Evolutionary conservation across 192 early-diverging fungal genomes (phyloP).

Genomic region (Podila epigama): DNA sequence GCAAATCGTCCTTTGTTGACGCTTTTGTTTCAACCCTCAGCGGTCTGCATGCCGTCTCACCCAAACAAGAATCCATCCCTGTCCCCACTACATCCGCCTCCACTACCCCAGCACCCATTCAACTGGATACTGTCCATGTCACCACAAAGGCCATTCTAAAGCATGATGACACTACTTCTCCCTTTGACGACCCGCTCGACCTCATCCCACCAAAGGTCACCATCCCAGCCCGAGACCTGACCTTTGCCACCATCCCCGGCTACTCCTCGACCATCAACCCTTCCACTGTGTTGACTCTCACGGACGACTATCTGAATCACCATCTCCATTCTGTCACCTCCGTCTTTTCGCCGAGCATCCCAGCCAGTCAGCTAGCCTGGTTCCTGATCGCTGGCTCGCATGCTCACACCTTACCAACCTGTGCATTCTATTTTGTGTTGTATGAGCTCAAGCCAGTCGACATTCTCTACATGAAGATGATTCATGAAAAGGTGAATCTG

Average conservation of each 20-base stretch:
- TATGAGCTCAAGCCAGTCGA: constrained; percentile 80
- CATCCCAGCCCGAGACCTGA: constrained; percentile 22
- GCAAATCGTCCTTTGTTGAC: constrained; percentile 11
- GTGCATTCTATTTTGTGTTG: constrained; percentile 45
- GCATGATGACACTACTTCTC: not conserved
- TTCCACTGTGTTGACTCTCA: constrained; percentile 17
- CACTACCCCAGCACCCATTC: not conserved
- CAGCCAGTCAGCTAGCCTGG: constrained; percentile 34
- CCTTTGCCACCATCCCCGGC: constrained; percentile 35
- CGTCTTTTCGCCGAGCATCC: constrained; percentile 28
- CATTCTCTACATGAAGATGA: constrained; percentile 95
- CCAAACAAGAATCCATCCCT: constrained; percentile 1
- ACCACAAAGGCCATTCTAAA: constrained; percentile 1
- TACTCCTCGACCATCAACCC: constrained; percentile 45
- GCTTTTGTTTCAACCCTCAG: constrained; percentile 6
- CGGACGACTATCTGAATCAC: constrained; percentile 39
- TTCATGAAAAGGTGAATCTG: constrained; percentile 91
- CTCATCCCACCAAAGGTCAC: constrained; percentile 20
- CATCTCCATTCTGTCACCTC: constrained; percentile 21
- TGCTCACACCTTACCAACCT: constrained; percentile 30
- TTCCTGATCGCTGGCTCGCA: constrained; percentile 41
- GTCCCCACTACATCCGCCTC: not conserved
- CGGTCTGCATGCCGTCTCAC: constrained; percentile 36
- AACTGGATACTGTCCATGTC: constrained; percentile 2
- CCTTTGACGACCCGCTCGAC: constrained; percentile 15